Evolutionary conservation across 2,329 filamentous ascomycete genomes (phyloP).

Genomic region (Fusarium denticulatum): DNA sequence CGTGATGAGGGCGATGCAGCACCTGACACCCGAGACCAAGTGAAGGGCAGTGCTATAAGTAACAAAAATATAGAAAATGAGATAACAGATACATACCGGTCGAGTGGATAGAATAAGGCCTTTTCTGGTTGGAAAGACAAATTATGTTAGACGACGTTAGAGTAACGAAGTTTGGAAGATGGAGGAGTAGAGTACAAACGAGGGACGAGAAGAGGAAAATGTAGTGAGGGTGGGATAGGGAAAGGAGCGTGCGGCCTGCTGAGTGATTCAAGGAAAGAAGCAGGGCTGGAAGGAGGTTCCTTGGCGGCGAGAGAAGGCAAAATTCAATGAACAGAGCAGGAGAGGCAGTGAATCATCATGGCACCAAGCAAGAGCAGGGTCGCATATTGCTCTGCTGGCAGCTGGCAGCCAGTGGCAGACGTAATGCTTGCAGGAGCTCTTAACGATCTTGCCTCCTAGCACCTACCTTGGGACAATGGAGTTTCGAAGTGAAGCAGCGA

Average conservation of each 20-base stretch:
- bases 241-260: not conserved
- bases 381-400: conserved; percentile 4
- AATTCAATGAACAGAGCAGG: not conserved
- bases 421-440: conserved; percentile 1
- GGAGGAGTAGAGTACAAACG: conserved; percentile 12
- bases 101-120: conserved; percentile 17
- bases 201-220: conserved; percentile 21
- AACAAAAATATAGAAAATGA: not conserved
- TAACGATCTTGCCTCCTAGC: not conserved
- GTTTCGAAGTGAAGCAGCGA: not conserved
- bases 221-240: conserved; percentile 6
- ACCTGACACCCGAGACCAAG: not conserved
- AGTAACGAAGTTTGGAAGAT: conserved; percentile 20
- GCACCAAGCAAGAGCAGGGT: not conserved
- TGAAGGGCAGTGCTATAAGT: not conserved
- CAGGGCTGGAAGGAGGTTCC: not conserved
- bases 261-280: conserved; percentile 28
- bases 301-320: not conserved
- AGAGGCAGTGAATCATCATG: conserved; percentile 33
- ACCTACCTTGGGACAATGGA: not conserved
- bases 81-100: conserved; percentile 14
- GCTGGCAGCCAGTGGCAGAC: conserved; percentile 21
- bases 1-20: not conserved
- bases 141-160: conserved; percentile 26
- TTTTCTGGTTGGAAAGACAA: conserved; percentile 10